These are phyloP conservation scores for Salvia miltiorrhiza DNA, from an alignment of 257 asterid genomes.

Conservation along the genomic window DNA sequence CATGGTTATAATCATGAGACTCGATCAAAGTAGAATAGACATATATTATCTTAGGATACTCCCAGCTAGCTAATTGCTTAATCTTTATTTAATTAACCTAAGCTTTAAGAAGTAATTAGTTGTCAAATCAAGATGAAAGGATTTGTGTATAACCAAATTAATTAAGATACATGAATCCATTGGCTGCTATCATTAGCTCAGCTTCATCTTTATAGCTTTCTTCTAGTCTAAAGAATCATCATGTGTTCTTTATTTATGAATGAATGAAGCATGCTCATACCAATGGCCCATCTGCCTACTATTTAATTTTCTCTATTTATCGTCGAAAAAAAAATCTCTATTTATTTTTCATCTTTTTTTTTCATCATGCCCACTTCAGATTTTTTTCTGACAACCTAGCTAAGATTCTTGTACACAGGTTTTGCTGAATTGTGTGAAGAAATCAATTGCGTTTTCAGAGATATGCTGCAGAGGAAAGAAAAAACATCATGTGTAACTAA, in stretches of 20 bases:
- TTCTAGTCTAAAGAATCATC: conserved; percentile 35
- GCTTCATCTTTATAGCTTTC: conserved; percentile 35
- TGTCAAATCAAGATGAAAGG: neutral
- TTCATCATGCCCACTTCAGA: neutral
- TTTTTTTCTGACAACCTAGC: conserved; percentile 10
- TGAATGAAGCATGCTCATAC: conserved; percentile 32
- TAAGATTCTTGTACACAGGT: conserved; percentile 13
- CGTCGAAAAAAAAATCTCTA: no score
- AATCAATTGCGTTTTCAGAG: conserved; percentile 16
- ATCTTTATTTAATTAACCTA: neutral
- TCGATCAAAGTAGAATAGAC: no score
- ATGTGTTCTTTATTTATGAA: conserved; percentile 22
- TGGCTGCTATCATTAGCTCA: conserved; percentile 34
- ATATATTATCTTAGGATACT: neutral
- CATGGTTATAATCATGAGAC: no score
- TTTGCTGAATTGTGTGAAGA: conserved; percentile 19
- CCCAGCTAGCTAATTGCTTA: neutral
- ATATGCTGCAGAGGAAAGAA: conserved; percentile 10
- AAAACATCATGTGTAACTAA: conserved; percentile 19
- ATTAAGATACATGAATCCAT: conserved; percentile 6
- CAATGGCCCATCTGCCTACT: conserved; percentile 30
- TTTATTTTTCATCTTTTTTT: neutral
- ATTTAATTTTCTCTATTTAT: neutral
- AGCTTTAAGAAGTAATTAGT: neutral
- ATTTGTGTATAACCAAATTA: neutral